These are phyloP conservation scores for Penicillium crustosum DNA, from an alignment of 2,329 filamentous ascomycete species.

Conservation along the genomic window DNA sequence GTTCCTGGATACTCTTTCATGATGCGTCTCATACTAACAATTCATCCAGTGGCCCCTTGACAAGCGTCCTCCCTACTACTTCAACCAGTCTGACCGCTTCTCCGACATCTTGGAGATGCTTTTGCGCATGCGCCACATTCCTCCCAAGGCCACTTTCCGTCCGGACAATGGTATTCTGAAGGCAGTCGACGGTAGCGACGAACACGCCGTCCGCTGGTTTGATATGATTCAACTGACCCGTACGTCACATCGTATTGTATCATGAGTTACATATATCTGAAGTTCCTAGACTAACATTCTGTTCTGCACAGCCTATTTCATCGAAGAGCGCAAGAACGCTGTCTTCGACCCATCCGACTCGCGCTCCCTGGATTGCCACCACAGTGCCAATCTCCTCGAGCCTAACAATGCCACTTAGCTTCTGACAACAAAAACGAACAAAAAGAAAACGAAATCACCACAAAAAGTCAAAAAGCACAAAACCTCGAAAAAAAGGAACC, in stretches of 20 bases:
- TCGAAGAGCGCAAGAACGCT: slow-evolving; percentile 40
- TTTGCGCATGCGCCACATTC: slow-evolving; percentile 56
- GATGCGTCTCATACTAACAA: slow-evolving; percentile 2
- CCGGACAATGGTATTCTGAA: slow-evolving; percentile 41
- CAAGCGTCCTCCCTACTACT: slow-evolving; percentile 52
- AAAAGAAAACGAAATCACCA: neutral
- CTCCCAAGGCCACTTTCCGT: slow-evolving; percentile 41
- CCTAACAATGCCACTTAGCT: slow-evolving; percentile 16
- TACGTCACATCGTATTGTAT: slow-evolving; percentile 26
- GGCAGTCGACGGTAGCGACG: slow-evolving; percentile 40
- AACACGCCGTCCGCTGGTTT: slow-evolving; percentile 43
- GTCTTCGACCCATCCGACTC: slow-evolving; percentile 42
- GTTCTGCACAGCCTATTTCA: slow-evolving; percentile 33
- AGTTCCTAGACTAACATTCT: slow-evolving; percentile 4
- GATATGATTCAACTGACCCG: slow-evolving; percentile 43
- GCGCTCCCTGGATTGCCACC: slow-evolving; percentile 44
- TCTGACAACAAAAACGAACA: neutral
- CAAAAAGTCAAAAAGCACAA: neutral
- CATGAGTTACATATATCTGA: neutral
- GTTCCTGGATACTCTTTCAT: neutral
- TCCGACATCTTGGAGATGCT: slow-evolving; percentile 58
- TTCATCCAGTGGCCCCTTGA: slow-evolving; percentile 54
- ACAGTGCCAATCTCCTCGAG: slow-evolving; percentile 38
- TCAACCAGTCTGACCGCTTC: slow-evolving; percentile 58
- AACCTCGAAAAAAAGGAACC: neutral